Evolutionary conservation across 257 asterid species (phyloP), one percentile per base, ranked within the genome.

Genomic region (Nicotiana obtusifolia): DNA sequence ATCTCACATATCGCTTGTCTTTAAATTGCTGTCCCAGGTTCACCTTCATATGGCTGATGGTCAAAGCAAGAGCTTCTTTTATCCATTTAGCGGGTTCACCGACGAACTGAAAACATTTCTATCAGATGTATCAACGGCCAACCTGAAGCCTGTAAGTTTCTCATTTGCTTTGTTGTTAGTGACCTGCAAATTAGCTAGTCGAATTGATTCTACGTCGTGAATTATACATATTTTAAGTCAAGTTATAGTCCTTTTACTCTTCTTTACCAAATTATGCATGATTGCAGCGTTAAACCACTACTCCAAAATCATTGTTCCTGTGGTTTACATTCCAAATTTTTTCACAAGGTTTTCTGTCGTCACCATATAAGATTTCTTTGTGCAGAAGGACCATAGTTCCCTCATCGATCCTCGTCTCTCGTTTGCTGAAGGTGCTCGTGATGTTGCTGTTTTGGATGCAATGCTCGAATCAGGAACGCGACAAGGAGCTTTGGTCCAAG

Each of bases 401-500:
- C 84, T 87, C 82, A 91, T 81, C 10, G 98, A 91, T 89, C 93
- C 87, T 56, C 93, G 97, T 15, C 85, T 92, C 82, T 91, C 96
- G 4, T 92, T 81, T 76, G 52, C 87, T 22, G 99, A 94, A 90
- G 97, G 99, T 28, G 95, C 93, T 1, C 88, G 97, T 30, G 99
- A 95, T 84, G 88, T 95, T 80, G 98, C 98, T 47, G 91, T 95
- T 64, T 82, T 92, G 82, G 97, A 89, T 11, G 99, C 99, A 60
- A 95, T 95, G 96, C 97, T 95, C 19, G 97, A 92, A 86, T 95
- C 98, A 56, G 98, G 97, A 73, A 85, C 80, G 87, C 88, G 61
- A 81, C 88, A 88, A 84, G 98, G 97, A 14, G 88, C 86, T 47
- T 81, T 86, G 1, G 90, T 95, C 76, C 94, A 87, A 81, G 97